A percentile compares a stretch with the other conserved stretches of the same genome.
These are phyloP conservation scores for Talaromyces trachyspermus DNA, from an alignment of 495 filamentous ascomycete species.

Conservation along the genomic window DNA sequence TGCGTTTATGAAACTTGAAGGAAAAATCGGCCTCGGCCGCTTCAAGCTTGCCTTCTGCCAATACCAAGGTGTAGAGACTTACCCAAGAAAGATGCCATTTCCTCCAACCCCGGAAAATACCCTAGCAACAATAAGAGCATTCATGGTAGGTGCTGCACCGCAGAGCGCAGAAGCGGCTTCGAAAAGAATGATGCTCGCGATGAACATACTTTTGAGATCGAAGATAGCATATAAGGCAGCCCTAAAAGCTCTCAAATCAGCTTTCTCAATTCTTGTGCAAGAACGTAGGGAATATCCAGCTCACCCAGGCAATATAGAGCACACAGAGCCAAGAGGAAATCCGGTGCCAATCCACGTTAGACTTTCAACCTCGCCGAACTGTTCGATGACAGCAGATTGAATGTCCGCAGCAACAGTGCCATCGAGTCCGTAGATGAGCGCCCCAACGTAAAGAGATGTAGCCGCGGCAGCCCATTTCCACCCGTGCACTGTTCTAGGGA, in stretches of 20 bases:
- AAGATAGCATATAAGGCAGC: conserved; percentile 32
- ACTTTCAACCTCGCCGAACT: conserved; percentile 42
- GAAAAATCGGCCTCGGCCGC: too few species aligned
- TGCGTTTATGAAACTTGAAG: too few species aligned
- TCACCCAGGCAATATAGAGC: neutral
- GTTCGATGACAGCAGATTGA: conserved; percentile 43
- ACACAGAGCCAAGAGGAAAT: conserved; percentile 23
- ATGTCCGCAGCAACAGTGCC: conserved; percentile 57
- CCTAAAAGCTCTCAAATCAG: neutral
- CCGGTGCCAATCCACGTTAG: conserved; percentile 50
- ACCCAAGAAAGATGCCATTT: too few species aligned
- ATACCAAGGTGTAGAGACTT: too few species aligned
- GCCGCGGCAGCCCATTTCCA: neutral
- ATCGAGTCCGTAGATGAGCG: conserved; percentile 49
- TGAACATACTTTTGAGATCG: conserved; percentile 39
- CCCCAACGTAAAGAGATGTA: neutral
- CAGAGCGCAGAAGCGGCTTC: conserved; percentile 41
- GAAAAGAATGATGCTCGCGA: conserved; percentile 37
- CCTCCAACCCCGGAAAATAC: too few species aligned
- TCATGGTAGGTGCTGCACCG: conserved; percentile 43
- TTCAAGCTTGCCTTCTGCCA: too few species aligned
- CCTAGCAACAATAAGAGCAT: too few species aligned
- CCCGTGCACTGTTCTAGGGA: too few species aligned
- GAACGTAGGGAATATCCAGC: too few species aligned
- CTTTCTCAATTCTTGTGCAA: neutral